Percentiles rank a stretch among this genome's conserved stretches.
Evolutionary conservation across 805 yeast genomes (phyloP).

Genomic region (Saccharomyces kudriavzevii): DNA sequence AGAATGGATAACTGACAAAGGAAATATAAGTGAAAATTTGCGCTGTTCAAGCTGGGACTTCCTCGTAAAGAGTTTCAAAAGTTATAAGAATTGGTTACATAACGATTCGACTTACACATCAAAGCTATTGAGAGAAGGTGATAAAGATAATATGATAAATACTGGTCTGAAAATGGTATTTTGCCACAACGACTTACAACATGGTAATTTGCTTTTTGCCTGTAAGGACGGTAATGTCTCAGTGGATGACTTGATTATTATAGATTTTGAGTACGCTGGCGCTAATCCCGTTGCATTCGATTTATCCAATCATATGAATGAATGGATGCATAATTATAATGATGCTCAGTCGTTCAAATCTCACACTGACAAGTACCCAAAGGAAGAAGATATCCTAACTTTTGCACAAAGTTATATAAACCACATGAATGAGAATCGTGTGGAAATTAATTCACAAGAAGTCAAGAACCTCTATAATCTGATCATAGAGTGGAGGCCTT

Average conservation of each 20-base stretch:
- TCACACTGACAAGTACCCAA: constrained; percentile 51
- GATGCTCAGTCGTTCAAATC: constrained; percentile 37
- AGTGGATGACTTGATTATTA: constrained; percentile 57
- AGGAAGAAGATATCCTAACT: constrained; percentile 53
- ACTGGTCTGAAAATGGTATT: constrained; percentile 45
- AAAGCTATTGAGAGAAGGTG: constrained; percentile 28
- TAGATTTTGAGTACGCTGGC: constrained; percentile 90
- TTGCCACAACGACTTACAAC: constrained; percentile 92
- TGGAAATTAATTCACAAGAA: constrained; percentile 28
- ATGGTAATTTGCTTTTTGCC: constrained; percentile 70
- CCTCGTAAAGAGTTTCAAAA: constrained; percentile 39
- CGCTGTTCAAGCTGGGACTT: constrained; percentile 34
- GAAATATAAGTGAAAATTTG: constrained; percentile 30
- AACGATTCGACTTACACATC: constrained; percentile 21
- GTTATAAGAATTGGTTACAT: constrained; percentile 55
- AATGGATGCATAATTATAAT: constrained; percentile 92
- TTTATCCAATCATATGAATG: constrained; percentile 82
- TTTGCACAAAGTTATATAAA: constrained; percentile 64
- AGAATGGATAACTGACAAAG: constrained; percentile 28
- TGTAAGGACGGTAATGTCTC: constrained; percentile 38
- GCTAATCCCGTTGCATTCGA: constrained; percentile 79
- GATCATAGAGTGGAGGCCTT: constrained; percentile 64
- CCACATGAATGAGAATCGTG: constrained; percentile 30
- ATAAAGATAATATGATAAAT: constrained; percentile 1
- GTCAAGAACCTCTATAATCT: constrained; percentile 53